phyloP scores from a whole-genome alignment of 192 early-diverging fungal species.

The Irineochytrium annulatum region DNA sequence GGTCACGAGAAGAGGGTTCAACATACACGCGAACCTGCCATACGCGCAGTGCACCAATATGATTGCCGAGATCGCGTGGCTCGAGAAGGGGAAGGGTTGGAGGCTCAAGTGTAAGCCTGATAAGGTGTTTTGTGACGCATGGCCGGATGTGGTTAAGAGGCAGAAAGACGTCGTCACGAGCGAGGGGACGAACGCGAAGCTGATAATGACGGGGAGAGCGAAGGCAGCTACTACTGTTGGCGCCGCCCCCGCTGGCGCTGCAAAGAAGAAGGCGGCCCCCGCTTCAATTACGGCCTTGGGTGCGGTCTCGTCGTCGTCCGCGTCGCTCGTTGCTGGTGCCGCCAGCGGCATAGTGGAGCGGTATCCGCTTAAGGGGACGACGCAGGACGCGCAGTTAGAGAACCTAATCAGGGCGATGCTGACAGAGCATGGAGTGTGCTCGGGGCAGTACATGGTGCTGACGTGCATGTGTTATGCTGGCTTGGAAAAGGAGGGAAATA shows the following conservation, averaged over 20 bases:
- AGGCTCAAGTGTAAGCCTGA: slow-evolving; percentile 13
- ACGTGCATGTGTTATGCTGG: neutral
- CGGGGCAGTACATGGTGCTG: neutral
- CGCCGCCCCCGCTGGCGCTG: too few relatives aligned
- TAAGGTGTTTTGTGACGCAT: slow-evolving; percentile 13
- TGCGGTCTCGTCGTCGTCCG: neutral
- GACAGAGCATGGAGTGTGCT: slow-evolving; percentile 14
- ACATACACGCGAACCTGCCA: slow-evolving; percentile 15
- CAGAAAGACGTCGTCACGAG: slow-evolving; percentile 4
- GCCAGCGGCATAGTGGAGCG: neutral
- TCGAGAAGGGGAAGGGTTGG: slow-evolving; percentile 1
- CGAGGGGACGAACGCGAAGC: too few relatives aligned
- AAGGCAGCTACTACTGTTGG: too few relatives aligned
- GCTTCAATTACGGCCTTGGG: too few relatives aligned
- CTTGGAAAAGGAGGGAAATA: neutral
- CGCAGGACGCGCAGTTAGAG: slow-evolving; percentile 1
- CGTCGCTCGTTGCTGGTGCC: neutral
- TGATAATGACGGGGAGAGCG: too few relatives aligned
- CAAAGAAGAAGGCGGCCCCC: neutral
- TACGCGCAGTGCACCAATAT: slow-evolving; percentile 16
- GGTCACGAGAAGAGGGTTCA: slow-evolving; percentile 11
- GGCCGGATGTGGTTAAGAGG: slow-evolving; percentile 3
- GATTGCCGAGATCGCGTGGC: slow-evolving; percentile 13
- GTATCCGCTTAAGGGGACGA: slow-evolving; percentile 5
- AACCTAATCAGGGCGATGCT: slow-evolving; percentile 5